Base-by-base conservation (phyloP, 768 basidiomycete genomes). In the Amanita jacksonii region DNA sequence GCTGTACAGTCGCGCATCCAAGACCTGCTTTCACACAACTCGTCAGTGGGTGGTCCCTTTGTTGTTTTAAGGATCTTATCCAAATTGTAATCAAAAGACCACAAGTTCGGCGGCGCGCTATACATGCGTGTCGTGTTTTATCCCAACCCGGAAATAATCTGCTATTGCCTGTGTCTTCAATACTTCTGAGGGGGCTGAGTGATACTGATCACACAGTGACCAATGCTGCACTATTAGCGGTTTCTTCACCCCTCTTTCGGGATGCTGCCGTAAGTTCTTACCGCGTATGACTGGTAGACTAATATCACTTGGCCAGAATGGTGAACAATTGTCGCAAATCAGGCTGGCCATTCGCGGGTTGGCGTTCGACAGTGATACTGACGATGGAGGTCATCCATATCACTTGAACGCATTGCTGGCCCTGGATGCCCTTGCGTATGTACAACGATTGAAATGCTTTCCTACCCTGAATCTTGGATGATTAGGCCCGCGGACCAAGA, bases 1-100 rank as follows among this genome's bases (percentile, higher is more conserved):
- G 88, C 88, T 1, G 72, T 90, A 4, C 79, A 83, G 54, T 62
- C 69, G 16, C 77, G 76, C 39, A 59, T 91, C 5, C 68, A 73
- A 28, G 71, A 78, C 45, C 67, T 91, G 8, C 67, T 89, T 15
- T 76, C 74, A 25, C 82, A 88, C 56, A 72, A 74, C 51, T 80
- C 81, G 88, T 90, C 69, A 76, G 85, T 76, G 61, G 56, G 61
- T 68, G 57, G 56, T 16, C 15, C 15, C 20, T 25, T 34, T 45
- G 52, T 47, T 33, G n/a, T 45, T 23, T 43, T 48, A 33, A 47
- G 41, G 24, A 33, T 40, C 49, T 51, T 45, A 46, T 40, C 47
- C 35, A 35, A 45, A 8, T 7, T 38, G 18, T 19, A 28, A 30
- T 38, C 49, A 7, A 52, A n/a, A 88, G 85, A 25, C 54, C 65